A percentile compares a stretch with the other conserved stretches of the same genome.
phyloP scores from a whole-genome alignment of 2,329 filamentous ascomycete genomes.

The Xylaria sp. region DNA sequence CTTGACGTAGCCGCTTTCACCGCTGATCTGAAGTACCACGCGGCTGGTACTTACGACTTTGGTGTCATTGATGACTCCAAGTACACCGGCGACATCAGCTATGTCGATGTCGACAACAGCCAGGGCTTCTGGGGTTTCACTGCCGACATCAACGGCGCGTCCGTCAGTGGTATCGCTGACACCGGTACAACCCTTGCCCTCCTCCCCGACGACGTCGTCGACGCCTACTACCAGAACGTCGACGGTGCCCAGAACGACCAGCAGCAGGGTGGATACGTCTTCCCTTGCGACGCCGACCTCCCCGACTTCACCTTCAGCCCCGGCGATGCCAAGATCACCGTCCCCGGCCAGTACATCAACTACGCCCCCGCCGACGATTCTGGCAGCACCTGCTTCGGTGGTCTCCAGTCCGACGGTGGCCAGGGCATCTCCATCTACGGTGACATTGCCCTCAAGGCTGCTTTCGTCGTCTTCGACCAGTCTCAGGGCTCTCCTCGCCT shows the following conservation, averaged over 20 bases:
- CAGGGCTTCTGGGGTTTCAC: constrained; percentile 51
- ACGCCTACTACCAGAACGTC: constrained; percentile 63
- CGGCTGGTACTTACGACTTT: constrained; percentile 52
- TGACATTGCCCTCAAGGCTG: constrained; percentile 73
- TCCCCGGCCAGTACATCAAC: constrained; percentile 61
- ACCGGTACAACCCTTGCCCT: constrained; percentile 67
- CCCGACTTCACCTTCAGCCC: constrained; percentile 63
- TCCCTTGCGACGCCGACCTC: constrained; percentile 58
- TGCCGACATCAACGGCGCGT: constrained; percentile 41
- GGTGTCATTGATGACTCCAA: constrained; percentile 49
- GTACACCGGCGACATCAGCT: constrained; percentile 48
- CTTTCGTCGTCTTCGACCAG: constrained; percentile 69
- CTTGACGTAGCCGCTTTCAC: constrained; percentile 48
- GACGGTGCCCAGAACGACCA: constrained; percentile 53
- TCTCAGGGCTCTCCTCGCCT: constrained; percentile 52
- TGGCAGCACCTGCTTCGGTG: constrained; percentile 67
- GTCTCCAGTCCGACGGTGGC: constrained; percentile 62
- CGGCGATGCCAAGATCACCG: constrained; percentile 57
- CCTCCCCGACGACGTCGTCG: constrained; percentile 54
- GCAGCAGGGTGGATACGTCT: constrained; percentile 60
- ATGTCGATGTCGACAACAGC: constrained; percentile 47
- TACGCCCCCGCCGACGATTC: constrained; percentile 58
- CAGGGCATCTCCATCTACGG: constrained; percentile 67
- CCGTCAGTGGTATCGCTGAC: constrained; percentile 62
- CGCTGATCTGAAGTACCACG: constrained; percentile 49